Conservation (phyloP, 2,329 filamentous ascomycete species). For the Cercospora sesami region DNA sequence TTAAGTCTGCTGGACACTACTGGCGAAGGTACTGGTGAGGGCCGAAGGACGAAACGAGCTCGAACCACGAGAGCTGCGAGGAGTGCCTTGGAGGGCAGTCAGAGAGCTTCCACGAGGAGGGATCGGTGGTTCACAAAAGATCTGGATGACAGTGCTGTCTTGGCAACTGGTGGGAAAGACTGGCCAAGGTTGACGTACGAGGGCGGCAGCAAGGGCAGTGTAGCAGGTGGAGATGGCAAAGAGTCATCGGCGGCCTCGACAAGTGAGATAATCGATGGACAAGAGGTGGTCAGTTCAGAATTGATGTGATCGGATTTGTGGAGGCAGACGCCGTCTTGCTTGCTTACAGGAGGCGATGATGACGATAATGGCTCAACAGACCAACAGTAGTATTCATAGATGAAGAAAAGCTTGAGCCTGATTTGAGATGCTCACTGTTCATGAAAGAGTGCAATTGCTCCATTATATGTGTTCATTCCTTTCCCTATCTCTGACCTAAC, state of each 20-base stretch:
- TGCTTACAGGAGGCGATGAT: too few species aligned
- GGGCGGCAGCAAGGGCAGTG: background rate
- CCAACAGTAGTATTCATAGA: too few species aligned
- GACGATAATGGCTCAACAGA: too few species aligned
- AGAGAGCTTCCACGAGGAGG: constrained; percentile 63
- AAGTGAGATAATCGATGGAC: background rate
- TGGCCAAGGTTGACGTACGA: constrained; percentile 38
- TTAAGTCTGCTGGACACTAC: constrained; percentile 64
- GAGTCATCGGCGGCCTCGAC: background rate
- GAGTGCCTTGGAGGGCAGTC: constrained; percentile 69
- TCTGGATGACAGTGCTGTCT: constrained; percentile 61
- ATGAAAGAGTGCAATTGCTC: background rate
- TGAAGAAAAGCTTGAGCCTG: too few species aligned
- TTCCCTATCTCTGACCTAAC: background rate
- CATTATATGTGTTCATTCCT: background rate
- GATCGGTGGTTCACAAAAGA: constrained; percentile 70
- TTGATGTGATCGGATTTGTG: background rate
- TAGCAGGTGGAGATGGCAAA: background rate
- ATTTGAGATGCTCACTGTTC: background rate
- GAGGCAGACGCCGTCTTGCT: too few species aligned
- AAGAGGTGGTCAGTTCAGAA: background rate
- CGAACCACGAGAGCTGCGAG: constrained; percentile 72
- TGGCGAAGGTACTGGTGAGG: constrained; percentile 45
- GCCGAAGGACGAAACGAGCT: constrained; percentile 54
- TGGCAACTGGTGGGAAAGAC: constrained; percentile 57